Evolutionary conservation across 2,329 filamentous ascomycete species (phyloP), one percentile per base, ranked within the genome.

Genomic region (Fusarium sororula): DNA sequence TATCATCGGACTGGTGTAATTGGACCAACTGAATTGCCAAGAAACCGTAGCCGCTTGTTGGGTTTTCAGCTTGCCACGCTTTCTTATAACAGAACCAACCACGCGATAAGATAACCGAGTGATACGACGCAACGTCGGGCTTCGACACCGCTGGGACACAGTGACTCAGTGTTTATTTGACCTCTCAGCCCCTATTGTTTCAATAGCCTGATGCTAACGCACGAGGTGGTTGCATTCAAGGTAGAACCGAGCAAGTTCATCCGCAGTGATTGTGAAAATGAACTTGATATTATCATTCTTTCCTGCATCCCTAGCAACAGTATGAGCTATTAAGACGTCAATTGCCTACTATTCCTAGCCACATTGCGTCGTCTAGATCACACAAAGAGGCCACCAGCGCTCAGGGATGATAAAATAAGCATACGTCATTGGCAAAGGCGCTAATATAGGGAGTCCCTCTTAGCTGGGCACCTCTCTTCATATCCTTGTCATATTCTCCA

Each of bases 271-370:
- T 5, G 2, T 26, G 32, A 26, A 20, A 12, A 22, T 5, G 12
- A 12, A 2, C 6, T 0, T 11, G 4, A 2, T 22, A 5, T 20
- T 20, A 11, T 8, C 0, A 15, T 15, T 3, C 1, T 26, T 15
- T 11, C 17, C 17, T 20, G 13, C n/a, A 15, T 15, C 2, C 5
- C 0, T 2, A 20, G 0, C 3, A 24, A 51, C 11, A 20, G 3
- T 18, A 0, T 32, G 5, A 8, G 22, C 15, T 18, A 32, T n/a
- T 5, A 9, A n/a, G 11, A 10, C 7, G 6, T 24, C 17, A 24
- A 24, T 24, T 4, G 3, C 24, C 17, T 6, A 12, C 4, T 7
- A 6, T 12, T 13, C 18, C 17, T 1, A 4, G 7, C 9, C 14
- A 53, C 5, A 1, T 2, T 22, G 18, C 13, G 5, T 37, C 32